Percentiles rank a stretch among this genome's conserved stretches.
These are phyloP conservation scores for Corylus heterophylla DNA, from an alignment of 306 rosid species.

Conservation along the genomic window DNA sequence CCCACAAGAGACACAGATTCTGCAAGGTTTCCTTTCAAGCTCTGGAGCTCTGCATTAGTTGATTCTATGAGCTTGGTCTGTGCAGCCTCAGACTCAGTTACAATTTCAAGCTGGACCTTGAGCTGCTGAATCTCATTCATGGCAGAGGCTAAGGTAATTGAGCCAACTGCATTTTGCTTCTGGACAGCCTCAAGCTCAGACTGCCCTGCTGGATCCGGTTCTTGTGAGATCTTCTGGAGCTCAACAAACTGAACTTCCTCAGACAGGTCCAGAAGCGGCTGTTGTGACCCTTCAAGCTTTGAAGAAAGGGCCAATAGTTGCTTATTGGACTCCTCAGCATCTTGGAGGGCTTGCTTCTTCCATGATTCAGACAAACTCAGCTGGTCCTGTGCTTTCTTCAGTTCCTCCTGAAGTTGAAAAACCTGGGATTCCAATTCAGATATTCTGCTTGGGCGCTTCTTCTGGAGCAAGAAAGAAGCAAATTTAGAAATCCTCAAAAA, in stretches of 20 bases:
- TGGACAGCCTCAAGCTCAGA: constrained; percentile 51
- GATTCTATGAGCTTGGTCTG: constrained; percentile 48
- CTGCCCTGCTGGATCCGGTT: constrained; percentile 49
- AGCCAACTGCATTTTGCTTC: constrained; percentile 54
- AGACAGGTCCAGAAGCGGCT: constrained; percentile 58
- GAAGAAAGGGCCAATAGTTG: constrained; percentile 52
- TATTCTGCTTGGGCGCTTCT: constrained; percentile 79
- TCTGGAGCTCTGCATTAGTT: constrained; percentile 55
- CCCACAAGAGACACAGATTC: constrained; percentile 65
- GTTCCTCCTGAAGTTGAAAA: constrained; percentile 72
- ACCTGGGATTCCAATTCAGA: constrained; percentile 86
- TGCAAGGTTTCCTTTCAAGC: constrained; percentile 60
- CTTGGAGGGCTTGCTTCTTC: constrained; percentile 71
- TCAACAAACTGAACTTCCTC: constrained; percentile 54
- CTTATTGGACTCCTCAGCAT: constrained; percentile 62
- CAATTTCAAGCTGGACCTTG: constrained; percentile 62
- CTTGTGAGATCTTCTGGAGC: constrained; percentile 53
- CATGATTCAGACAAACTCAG: constrained; percentile 63
- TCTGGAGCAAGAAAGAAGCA: constrained; percentile 47
- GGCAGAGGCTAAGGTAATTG: constrained; percentile 62
- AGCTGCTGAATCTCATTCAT: constrained; percentile 67
- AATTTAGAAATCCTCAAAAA: constrained; percentile 14
- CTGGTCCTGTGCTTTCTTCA: constrained; percentile 62
- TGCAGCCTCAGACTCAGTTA: constrained; percentile 48
- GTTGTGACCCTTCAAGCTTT: constrained; percentile 69